A percentile compares a stretch with the other conserved stretches of the same genome.
These are phyloP conservation scores for Cryphonectria parasitica DNA, from an alignment of 2,329 filamentous ascomycete species.

Conservation along the genomic window DNA sequence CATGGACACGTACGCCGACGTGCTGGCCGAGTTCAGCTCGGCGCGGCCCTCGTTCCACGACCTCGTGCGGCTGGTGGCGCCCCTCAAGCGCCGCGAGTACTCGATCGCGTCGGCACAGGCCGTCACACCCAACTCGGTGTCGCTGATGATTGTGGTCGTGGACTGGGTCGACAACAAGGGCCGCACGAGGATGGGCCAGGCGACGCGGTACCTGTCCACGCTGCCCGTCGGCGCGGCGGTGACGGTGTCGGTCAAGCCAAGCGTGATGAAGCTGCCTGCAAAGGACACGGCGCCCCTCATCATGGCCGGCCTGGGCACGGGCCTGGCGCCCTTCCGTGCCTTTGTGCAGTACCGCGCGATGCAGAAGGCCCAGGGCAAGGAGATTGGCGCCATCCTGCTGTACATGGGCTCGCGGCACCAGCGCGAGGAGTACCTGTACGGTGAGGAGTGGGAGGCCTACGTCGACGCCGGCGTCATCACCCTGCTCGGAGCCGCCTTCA, in stretches of 20 bases:
- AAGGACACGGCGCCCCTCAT: slow-evolving; percentile 91
- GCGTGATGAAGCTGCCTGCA: slow-evolving; percentile 96
- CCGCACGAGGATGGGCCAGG: slow-evolving; percentile 88
- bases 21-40: slow-evolving; percentile 86
- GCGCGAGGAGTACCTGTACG: slow-evolving; percentile 97
- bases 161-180: slow-evolving; percentile 90
- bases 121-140: slow-evolving; percentile 85
- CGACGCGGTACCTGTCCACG: slow-evolving; percentile 83
- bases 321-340: slow-evolving; percentile 97
- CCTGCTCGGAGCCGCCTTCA: slow-evolving; percentile 90
- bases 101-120: slow-evolving; percentile 98
- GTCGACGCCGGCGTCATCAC: slow-evolving; percentile 94
- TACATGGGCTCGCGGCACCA: slow-evolving; percentile 98
- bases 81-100: slow-evolving; percentile 96
- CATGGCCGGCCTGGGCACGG: slow-evolving; percentile 98
- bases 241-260: slow-evolving; percentile 94
- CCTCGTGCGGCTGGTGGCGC: slow-evolving; percentile 82
- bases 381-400: slow-evolving; percentile 88
- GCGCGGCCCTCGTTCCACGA: slow-evolving; percentile 89
- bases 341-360: slow-evolving; percentile 98
- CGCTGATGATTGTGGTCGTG: slow-evolving; percentile 96
- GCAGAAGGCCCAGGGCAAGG: slow-evolving; percentile 96
- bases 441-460: slow-evolving; percentile 99
- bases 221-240: slow-evolving; percentile 77
- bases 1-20: slow-evolving; percentile 86